Evolutionary conservation across 1,284 basidiomycete genomes (phyloP), one percentile per base, ranked within the genome.

Genomic region (Fomitopsis palustris): DNA sequence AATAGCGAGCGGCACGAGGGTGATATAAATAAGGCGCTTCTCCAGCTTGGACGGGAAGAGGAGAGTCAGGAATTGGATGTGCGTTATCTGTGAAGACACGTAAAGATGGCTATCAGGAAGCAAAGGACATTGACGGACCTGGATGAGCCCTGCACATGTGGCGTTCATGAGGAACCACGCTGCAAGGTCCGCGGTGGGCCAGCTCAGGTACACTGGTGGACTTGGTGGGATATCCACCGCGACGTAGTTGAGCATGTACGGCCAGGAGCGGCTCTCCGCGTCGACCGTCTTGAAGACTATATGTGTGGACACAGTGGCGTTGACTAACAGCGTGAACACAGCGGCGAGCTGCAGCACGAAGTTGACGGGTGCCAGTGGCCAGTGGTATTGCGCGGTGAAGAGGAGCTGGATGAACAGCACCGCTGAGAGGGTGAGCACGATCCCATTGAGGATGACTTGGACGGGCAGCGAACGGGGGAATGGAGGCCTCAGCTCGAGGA

Each of bases 361-460:
- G 79, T 99, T 99, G 68, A 92, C 83, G 12, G 88, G 89, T 1
- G 95, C 94, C 42, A 99, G 87, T 0, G 95, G 94, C 81, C 92
- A 94, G 75, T 99, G 96, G 69, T 98, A 98, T 71, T 96, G 93
- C 0, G 91, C 90, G n/a, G 97, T 98, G 76, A 99, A 98, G 61
- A 95, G 74, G 62, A 99, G 87, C 67, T 98, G 95, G 61, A 96
- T 86, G 68, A 96, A 80, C 29, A 99, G 87, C 21, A 98, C 89
- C 49, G 83, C 78, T 49, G 92, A 84, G 59, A 99, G 86, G 1
- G 96, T 93, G 62, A 97, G 76, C 21, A 95, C 88, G 67, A 98
- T 86, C 53, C 95, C 95, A 5, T 86, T 90, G 57, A 96, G 80
- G 63, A 97, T 82, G 53, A 98, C 87, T 70, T 99, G 97, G 1